Evolutionary conservation across 2,329 filamentous ascomycete species (phyloP), one percentile per base, ranked within the genome.

Genomic region (Alternaria gansuensis): DNA sequence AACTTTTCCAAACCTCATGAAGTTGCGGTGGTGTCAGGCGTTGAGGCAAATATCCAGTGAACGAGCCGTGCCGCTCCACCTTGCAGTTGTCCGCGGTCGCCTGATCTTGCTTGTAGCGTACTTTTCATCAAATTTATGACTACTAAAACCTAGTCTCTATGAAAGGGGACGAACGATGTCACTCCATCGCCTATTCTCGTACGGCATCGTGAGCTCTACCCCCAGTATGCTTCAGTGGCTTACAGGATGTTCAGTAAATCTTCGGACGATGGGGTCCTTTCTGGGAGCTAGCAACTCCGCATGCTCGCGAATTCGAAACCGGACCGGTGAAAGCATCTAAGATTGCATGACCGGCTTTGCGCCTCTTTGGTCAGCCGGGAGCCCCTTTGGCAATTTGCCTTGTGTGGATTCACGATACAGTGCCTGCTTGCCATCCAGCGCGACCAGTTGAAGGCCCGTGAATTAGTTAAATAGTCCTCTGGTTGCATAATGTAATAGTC

Each of bases 11-110:
- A 36, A 24, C 14, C 31, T 48, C 23, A 48, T 29, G 44, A 26
- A 48, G 44, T 23, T 48, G 21, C 24, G 29, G 33, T 48, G 44
- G 44, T 48, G 44, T 48, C 44, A 48, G 44, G 44, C 29, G 44
- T 11, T 21, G 29, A 48, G 44, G 13, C 31, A 48, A 34, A 26
- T 33, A 29, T 23, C 44, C 44, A 48, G 44, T 24, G 29, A 17
- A 23, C 31, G 31, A 48, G 44, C 44, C 44, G 44, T 48, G 14
- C 13, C 44, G 44, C 23, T 48, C 44, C 21, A 48, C 44, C 21
- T 48, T 21, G 21, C 29, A 34, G 10, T 24, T 34, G 14, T 23
- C 21, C 31, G 29, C 36, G 44, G 44, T 34, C 44, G 44, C 31
- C 44, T 48, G 44, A 48, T 48, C 13, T 14, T 48, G 14, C 31